These are phyloP conservation scores for Mortierella antarctica DNA, from an alignment of 192 early-diverging fungal genomes.

Conservation along the genomic window DNA sequence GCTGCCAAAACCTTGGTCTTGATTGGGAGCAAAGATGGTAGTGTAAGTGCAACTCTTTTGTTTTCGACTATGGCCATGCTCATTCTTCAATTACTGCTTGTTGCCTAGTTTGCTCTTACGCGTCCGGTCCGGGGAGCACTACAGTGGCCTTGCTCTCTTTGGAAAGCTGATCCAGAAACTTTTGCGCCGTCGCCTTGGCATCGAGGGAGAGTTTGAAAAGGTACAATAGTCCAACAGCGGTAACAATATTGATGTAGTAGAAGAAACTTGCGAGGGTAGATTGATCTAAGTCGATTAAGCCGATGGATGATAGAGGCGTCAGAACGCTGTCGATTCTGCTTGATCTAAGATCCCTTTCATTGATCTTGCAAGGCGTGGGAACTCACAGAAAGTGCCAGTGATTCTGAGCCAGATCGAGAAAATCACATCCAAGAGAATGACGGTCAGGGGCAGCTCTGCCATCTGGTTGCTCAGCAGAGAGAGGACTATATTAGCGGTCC, in stretches of 20 bases:
- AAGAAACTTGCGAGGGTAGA: slow-evolving; percentile 25
- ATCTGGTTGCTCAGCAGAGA: slow-evolving; percentile 23
- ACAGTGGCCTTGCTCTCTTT: slow-evolving; percentile 24
- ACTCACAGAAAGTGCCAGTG: slow-evolving; percentile 36
- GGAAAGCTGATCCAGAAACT: slow-evolving; percentile 25
- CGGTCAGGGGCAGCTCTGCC: slow-evolving; percentile 29
- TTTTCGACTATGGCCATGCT: no score
- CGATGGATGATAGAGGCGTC: background rate
- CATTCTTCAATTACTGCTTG: no score
- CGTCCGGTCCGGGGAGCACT: slow-evolving; percentile 23
- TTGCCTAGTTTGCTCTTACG: slow-evolving; percentile 11
- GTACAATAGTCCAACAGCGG: slow-evolving; percentile 20
- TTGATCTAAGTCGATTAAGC: slow-evolving; percentile 5
- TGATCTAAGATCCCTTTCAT: background rate
- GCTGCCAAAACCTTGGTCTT: slow-evolving; percentile 41
- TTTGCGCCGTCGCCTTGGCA: background rate
- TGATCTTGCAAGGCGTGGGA: background rate
- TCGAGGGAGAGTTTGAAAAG: slow-evolving; percentile 40
- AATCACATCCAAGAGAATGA: slow-evolving; percentile 7
- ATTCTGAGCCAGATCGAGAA: slow-evolving; percentile 31
- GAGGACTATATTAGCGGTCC: slow-evolving; percentile 23
- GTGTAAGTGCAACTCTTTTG: background rate
- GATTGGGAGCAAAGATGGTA: background rate
- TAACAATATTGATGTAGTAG: slow-evolving; percentile 35
- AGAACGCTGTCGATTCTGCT: background rate